Base-by-base conservation (phyloP, 208 protist genomes). In the Tetramitus jugosus region DNA sequence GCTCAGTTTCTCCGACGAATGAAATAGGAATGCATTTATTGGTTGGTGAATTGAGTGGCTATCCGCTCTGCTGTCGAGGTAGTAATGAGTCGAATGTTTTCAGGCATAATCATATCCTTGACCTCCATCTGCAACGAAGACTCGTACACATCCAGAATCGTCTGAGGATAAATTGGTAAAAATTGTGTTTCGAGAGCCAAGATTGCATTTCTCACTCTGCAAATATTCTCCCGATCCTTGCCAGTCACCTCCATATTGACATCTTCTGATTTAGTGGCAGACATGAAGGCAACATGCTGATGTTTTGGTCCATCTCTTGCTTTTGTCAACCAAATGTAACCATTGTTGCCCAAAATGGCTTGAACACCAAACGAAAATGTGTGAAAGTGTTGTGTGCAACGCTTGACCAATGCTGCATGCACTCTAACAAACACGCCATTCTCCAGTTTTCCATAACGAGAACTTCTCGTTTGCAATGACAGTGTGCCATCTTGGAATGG, bases 381-480 rank as follows among this genome's bases (percentile, higher is more conserved):
- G 31, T 53, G 42, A 60, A 76, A 76, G 31, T 53, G 46, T 60
- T 60, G 42, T 1, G 43, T 60, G 6, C 45, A 76, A 31, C 69
- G 37, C 37, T 76, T 76, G 2, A 76, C 46, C 3, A 76, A 23
- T 31, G 69, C 35, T 43, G 46, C 17, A 60, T 76, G 13, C 13
- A 76, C 46, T 53, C 46, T 37, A 10, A 76, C 2, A 26, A 76
- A 53, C 29, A 43, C 13, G 42, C 69, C 69, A 43, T 76, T 76
- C 31, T 4, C 69, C 42, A 76, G 60, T 60, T 76, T 76, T 29
- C 69, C 69, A 67, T 68, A 78, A 43, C 53, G 90, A 0, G 84
- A 87, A 31, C 84, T 86, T 33, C 92, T 84, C 0, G 95, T 98
- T 81, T 99, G 97, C 17, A 99, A 82, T 0, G 88, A 93, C 23